Percentiles rank a stretch among this genome's conserved stretches.
These are phyloP conservation scores for Sugiyamaella valdiviana DNA, from an alignment of 805 yeast genomes.

Conservation along the genomic window DNA sequence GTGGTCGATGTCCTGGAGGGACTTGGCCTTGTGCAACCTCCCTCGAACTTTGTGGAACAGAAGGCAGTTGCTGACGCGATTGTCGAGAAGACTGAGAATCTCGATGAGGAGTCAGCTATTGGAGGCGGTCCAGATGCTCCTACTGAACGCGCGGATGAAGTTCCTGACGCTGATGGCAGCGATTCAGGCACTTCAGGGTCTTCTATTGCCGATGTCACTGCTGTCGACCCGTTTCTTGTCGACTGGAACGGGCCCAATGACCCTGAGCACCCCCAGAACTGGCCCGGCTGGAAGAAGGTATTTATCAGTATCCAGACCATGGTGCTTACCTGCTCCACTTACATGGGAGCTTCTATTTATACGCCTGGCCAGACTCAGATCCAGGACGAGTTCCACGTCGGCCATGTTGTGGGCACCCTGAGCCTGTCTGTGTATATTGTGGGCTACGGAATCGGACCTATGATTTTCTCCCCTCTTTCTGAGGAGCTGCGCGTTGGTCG, in stretches of 20 bases:
- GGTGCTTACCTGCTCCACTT: slow-evolving; percentile 45
- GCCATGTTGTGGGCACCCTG: slow-evolving; percentile 43
- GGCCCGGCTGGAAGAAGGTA: slow-evolving; percentile 42
- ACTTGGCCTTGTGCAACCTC: slow-evolving; percentile 7
- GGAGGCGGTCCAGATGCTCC: neutral
- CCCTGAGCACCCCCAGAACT: slow-evolving; percentile 45
- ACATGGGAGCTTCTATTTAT: slow-evolving; percentile 55
- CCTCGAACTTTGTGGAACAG: slow-evolving; percentile 10
- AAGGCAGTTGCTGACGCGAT: neutral
- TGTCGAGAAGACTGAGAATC: neutral
- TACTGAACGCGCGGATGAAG: neutral
- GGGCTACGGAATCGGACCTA: slow-evolving; percentile 63
- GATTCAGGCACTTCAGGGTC: neutral
- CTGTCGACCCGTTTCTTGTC: slow-evolving; percentile 22
- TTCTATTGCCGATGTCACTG: neutral
- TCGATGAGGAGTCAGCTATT: neutral
- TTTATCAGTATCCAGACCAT: slow-evolving; percentile 38
- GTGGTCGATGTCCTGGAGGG: slow-evolving; percentile 13
- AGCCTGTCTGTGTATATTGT: slow-evolving; percentile 54
- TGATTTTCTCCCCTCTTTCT: slow-evolving; percentile 55
- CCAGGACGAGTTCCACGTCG: slow-evolving; percentile 39
- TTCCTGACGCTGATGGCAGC: neutral
- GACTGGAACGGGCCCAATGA: slow-evolving; percentile 31
- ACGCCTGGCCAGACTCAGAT: slow-evolving; percentile 45
- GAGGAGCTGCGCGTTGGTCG: slow-evolving; percentile 46